Evolutionary conservation across 768 basidiomycete genomes (phyloP).

Genomic region (Tubosaeta brunneosetosa): DNA sequence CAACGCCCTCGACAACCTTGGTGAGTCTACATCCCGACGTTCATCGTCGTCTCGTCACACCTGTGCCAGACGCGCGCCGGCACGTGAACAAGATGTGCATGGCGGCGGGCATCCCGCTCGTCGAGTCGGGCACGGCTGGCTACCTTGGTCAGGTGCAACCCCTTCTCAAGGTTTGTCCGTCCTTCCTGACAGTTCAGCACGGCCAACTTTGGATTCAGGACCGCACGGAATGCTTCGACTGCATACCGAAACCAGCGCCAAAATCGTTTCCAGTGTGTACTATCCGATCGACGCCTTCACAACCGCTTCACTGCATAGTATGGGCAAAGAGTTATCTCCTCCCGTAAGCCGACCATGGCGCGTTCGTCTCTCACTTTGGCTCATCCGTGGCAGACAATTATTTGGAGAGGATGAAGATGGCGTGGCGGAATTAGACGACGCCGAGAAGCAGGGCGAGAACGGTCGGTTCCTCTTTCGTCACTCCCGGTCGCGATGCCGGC

Average conservation of each 20-base stretch:
- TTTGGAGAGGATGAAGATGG: constrained; percentile 93
- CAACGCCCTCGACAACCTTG: constrained; percentile 95
- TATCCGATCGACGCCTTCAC: constrained; percentile 93
- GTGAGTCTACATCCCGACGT: constrained; percentile 38
- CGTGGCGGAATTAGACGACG: constrained; percentile 79
- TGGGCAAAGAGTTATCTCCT: constrained; percentile 98
- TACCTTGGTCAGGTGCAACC: constrained; percentile 98
- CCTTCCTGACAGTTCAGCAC: not conserved
- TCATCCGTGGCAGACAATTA: constrained; percentile 57
- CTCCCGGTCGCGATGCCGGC: not conserved
- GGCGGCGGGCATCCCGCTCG: constrained; percentile 83
- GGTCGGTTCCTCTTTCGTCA: constrained; percentile 40
- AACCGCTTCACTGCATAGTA: constrained; percentile 97
- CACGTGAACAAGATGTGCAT: constrained; percentile 99
- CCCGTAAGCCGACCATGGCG: constrained; percentile 50
- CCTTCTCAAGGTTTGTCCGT: constrained; percentile 63
- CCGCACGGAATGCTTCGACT: constrained; percentile 92
- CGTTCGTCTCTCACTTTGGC: not conserved
- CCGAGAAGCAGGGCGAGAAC: constrained; percentile 91
- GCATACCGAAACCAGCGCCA: constrained; percentile 86
- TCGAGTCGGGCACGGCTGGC: constrained; percentile 95
- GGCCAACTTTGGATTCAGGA: constrained; percentile 45
- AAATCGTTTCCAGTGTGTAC: constrained; percentile 98
- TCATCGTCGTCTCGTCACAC: not conserved
- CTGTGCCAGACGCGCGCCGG: constrained; percentile 73